These are phyloP conservation scores for Candida gorgasii DNA, from an alignment of 805 yeast genomes.

Conservation along the genomic window DNA sequence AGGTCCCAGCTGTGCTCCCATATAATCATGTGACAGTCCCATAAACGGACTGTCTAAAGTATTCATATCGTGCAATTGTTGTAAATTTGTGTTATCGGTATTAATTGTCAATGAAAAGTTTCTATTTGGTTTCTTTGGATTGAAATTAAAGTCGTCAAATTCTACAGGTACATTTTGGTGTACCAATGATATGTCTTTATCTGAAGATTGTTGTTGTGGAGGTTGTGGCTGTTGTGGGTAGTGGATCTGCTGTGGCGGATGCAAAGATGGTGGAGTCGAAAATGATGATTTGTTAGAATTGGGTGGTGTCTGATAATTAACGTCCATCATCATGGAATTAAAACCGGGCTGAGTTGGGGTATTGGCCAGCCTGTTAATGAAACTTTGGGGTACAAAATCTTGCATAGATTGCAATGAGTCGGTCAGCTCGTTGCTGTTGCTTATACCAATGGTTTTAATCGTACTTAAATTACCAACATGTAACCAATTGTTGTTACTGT, in stretches of 20 bases:
- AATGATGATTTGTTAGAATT: slow-evolving; percentile 33
- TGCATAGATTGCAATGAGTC: slow-evolving; percentile 47
- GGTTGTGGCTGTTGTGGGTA: slow-evolving; percentile 9
- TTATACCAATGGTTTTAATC: slow-evolving; percentile 20
- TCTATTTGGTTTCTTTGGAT: slow-evolving; percentile 21
- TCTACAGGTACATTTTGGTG: slow-evolving; percentile 20
- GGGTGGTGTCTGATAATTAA: slow-evolving; percentile 45
- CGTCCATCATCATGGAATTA: slow-evolving; percentile 34
- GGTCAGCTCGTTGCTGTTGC: slow-evolving; percentile 27
- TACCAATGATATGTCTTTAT: slow-evolving; percentile 2
- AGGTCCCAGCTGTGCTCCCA: slow-evolving; percentile 13
- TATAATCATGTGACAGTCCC: slow-evolving; percentile 39
- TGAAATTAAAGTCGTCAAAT: slow-evolving; percentile 32
- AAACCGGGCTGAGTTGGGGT: slow-evolving; percentile 22
- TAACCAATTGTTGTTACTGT: slow-evolving; percentile 40
- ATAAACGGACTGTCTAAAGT: slow-evolving; percentile 44
- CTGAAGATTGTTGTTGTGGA: slow-evolving; percentile 7
- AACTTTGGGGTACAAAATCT: slow-evolving; percentile 44
- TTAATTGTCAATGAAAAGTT: slow-evolving; percentile 35
- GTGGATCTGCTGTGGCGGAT: slow-evolving; percentile 10
- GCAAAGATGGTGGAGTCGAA: slow-evolving; percentile 15
- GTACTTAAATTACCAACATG: slow-evolving; percentile 45
- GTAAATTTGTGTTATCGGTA: slow-evolving; percentile 33
- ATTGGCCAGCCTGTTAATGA: slow-evolving; percentile 33
- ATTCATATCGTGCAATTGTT: slow-evolving; percentile 24